Conservation (phyloP, 805 yeast genomes). For the Hanseniaspora vineae region DNA sequence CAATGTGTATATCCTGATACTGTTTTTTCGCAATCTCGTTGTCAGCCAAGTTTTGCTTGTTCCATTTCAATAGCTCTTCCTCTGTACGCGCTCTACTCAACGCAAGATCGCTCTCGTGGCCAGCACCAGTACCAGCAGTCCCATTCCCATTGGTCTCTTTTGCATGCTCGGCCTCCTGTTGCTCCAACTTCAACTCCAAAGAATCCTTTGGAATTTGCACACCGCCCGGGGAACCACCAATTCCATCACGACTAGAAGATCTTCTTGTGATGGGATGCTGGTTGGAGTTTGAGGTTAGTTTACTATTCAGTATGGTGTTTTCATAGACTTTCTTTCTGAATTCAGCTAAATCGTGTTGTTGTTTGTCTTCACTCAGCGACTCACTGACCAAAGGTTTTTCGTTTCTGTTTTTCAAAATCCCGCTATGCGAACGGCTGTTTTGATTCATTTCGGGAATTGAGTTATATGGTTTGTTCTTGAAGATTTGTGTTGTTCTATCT, state of each 20-base stretch:
- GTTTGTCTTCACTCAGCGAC: background rate
- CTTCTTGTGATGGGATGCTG: too few species aligned
- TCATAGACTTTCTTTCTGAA: constrained; percentile 61
- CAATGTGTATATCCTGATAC: constrained; percentile 39
- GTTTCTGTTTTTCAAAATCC: constrained; percentile 42
- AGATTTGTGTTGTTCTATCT: too few species aligned
- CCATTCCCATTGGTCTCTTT: too few species aligned
- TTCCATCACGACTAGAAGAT: too few species aligned
- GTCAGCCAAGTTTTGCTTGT: constrained; percentile 59
- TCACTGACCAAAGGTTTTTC: constrained; percentile 8
- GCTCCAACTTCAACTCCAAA: constrained; percentile 17
- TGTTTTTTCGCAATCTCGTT: constrained; percentile 59
- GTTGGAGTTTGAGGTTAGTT: constrained; percentile 21
- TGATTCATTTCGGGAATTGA: background rate
- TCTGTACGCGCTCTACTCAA: constrained; percentile 2
- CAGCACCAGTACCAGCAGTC: too few species aligned
- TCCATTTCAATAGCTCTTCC: constrained; percentile 60
- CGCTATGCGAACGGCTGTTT: constrained; percentile 19
- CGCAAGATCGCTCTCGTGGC: too few species aligned
- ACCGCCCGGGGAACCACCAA: constrained; percentile 3
- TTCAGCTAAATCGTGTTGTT: constrained; percentile 8
- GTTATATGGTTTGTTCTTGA: too few species aligned
- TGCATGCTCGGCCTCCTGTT: constrained; percentile 4
- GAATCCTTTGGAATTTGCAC: constrained; percentile 21
- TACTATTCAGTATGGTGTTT: constrained; percentile 68